Base-by-base conservation (phyloP, 1,284 basidiomycete species). In the Malassezia slooffiae region DNA sequence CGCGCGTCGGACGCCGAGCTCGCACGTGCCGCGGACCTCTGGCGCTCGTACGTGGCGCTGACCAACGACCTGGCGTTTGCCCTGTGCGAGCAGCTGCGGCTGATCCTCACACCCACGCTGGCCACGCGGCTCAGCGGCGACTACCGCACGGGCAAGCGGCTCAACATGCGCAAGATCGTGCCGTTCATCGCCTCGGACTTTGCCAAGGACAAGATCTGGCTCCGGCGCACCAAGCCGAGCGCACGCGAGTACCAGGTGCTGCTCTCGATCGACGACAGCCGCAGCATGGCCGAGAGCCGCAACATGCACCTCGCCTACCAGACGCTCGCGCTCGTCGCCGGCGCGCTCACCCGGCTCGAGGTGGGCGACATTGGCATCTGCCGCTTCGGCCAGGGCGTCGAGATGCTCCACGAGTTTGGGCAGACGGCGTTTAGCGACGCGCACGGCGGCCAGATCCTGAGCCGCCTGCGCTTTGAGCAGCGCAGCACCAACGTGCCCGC, bases 151-250 rank as follows among this genome's bases (percentile, higher is more conserved):
- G 93, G 93, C 40, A 99, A 97, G 73, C 79, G 93, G 19, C 79
- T 99, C 34, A 97, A 97, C 72, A 96, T 99, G 91, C 88, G 91
- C 70, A 93, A 93, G 75, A 90, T 99, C 70, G 89, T 99, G 44
- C 82, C 87, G 2, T 99, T 95, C 75, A 91, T 99, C 57, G 93
- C 93, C 8, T 88, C 84, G 70, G 93, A 99, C 73, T 99, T 89
- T 74, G 95, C 90, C 45, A 97, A 97, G 72, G 93, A 99, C 76
- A 93, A 93, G 74, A 97, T 97, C 60, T 99, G 93, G 93, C 75
- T 97, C 24, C 81, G 93, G 21, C 79, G 93, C 22, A 95, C 90
- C 4, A 81, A 85, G 48, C 91, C 93, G 1, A 87, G 84, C 60
- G 80, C 86, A 62, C 80, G 93, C 39, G 90, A 96, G 70, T 97